phyloP scores from a whole-genome alignment of 1,284 basidiomycete species.

The Rhodotorula sp. region DNA sequence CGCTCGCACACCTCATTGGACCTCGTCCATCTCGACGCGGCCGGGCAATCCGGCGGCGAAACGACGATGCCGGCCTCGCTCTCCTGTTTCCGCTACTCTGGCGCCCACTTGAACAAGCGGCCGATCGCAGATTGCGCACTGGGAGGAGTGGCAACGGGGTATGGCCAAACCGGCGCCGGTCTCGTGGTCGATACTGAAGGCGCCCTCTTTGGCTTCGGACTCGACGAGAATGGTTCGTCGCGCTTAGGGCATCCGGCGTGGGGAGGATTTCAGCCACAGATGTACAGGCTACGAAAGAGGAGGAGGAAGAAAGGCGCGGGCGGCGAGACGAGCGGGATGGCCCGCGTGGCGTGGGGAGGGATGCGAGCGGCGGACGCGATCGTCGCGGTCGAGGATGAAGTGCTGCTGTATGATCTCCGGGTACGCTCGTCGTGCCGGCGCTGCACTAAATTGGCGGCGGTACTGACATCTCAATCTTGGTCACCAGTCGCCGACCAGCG shows the following conservation, averaged over 20 bases:
- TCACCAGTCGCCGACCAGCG: slow-evolving; percentile 1
- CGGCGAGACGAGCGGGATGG: slow-evolving; percentile 14
- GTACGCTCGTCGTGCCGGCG: neutral
- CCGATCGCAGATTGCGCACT: slow-evolving; percentile 32
- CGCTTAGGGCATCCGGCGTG: neutral
- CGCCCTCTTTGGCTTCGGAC: slow-evolving; percentile 22
- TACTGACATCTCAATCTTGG: neutral
- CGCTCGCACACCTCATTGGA: slow-evolving; percentile 23
- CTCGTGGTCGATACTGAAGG: slow-evolving; percentile 29
- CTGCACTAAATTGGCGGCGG: no score
- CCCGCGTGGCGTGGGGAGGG: slow-evolving; percentile 19
- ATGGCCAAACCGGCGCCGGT: slow-evolving; percentile 12
- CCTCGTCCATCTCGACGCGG: slow-evolving; percentile 9
- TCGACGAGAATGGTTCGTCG: slow-evolving; percentile 7
- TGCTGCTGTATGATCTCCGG: slow-evolving; percentile 35
- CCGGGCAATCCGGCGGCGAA: neutral
- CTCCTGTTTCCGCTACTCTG: slow-evolving; percentile 8
- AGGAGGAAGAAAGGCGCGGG: slow-evolving; percentile 11
- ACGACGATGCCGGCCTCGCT: neutral
- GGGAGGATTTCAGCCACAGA: slow-evolving; percentile 1
- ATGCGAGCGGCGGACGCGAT: slow-evolving; percentile 25
- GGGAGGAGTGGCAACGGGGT: neutral
- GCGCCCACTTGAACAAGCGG: neutral
- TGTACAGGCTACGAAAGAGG: slow-evolving; percentile 21
- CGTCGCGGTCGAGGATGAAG: slow-evolving; percentile 31